Conservation (phyloP, 2,329 filamentous ascomycete species). For the Sporothrix humicola region DNA sequence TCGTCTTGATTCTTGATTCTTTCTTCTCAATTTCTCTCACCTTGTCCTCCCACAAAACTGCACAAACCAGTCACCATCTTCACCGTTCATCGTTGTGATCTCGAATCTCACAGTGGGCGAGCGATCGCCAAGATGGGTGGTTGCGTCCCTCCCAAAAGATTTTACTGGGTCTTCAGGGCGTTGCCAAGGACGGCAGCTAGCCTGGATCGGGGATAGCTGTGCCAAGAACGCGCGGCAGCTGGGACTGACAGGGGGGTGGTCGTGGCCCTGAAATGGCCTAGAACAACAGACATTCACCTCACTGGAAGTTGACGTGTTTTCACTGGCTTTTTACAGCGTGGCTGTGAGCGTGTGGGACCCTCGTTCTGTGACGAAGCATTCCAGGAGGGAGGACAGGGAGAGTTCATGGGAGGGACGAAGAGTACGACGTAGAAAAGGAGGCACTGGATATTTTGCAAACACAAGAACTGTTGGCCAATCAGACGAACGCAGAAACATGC, state of each 20-base stretch:
- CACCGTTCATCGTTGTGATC: neutral
- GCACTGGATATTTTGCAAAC: neutral
- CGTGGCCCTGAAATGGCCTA: no score
- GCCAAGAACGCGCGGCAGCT: constrained; percentile 29
- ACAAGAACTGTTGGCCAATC: neutral
- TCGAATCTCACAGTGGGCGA: neutral
- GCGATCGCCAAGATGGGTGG: constrained; percentile 3
- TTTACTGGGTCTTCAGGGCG: neutral
- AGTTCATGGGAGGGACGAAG: neutral
- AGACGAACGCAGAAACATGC: neutral
- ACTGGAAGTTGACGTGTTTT: neutral
- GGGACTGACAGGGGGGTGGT: no score
- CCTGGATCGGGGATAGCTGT: neutral
- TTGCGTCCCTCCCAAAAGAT: neutral
- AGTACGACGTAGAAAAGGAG: neutral
- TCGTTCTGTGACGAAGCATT: constrained; percentile 6
- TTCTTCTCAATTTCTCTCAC: neutral
- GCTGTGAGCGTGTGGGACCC: constrained; percentile 3
- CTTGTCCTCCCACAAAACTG: neutral
- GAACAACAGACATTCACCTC: no score
- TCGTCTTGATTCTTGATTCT: neutral
- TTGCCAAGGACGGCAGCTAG: constrained; percentile 23
- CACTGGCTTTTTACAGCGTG: neutral
- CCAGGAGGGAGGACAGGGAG: neutral
- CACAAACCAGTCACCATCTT: neutral